Evolutionary conservation across 2,329 filamentous ascomycete genomes (phyloP).

Genomic region (Exophiala sp.): DNA sequence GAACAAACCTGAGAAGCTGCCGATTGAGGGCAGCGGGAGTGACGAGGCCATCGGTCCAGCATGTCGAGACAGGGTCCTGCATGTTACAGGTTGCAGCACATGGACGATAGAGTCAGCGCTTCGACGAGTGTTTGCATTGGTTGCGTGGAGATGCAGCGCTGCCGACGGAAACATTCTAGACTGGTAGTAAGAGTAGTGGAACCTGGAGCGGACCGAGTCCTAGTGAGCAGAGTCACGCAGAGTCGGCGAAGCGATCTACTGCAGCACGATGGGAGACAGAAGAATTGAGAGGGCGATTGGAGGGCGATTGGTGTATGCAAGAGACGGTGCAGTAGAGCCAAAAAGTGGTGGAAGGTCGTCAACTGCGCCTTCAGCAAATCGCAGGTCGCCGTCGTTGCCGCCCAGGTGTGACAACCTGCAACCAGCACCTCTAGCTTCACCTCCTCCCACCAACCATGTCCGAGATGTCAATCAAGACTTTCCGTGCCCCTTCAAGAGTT

Average conservation of each 20-base stretch:
- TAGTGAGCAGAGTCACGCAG: constrained; percentile 3
- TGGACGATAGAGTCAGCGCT: constrained; percentile 23
- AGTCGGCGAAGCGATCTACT: background rate
- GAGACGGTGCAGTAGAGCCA: background rate
- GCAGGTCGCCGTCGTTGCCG: constrained; percentile 3
- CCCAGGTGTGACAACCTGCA: constrained; percentile 7
- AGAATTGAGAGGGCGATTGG: too few relatives aligned
- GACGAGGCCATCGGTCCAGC: background rate
- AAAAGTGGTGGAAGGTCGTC: background rate
- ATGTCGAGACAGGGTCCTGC: background rate
- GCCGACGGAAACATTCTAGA: constrained; percentile 7
- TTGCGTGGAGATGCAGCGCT: constrained; percentile 1
- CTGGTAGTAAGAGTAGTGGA: constrained; percentile 5
- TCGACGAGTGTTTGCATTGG: constrained; percentile 23
- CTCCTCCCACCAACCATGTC: background rate
- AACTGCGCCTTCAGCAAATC: background rate
- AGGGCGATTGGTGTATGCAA: background rate
- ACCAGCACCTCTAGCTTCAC: background rate
- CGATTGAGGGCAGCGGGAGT: constrained; percentile 1
- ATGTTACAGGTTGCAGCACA: constrained; percentile 5
- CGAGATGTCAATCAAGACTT: background rate
- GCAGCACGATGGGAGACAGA: background rate
- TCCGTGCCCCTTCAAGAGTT: background rate
- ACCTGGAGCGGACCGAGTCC: constrained; percentile 22
- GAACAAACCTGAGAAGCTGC: constrained; percentile 7